Evolutionary conservation across 2,329 filamentous ascomycete species (phyloP).

Genomic region (Penicillium palitans): DNA sequence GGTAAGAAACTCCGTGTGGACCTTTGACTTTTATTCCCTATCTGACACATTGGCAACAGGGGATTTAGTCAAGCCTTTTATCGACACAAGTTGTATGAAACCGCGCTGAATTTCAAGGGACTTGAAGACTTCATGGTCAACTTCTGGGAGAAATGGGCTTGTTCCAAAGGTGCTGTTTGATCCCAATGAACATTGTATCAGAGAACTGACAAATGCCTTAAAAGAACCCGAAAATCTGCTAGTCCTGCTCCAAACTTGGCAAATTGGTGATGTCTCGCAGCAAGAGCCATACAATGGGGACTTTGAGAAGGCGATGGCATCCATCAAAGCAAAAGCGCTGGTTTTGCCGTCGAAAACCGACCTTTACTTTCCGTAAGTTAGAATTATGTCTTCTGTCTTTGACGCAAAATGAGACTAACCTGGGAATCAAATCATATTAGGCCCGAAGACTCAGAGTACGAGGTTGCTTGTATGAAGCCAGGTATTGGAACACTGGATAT

Average conservation of each 20-base stretch:
- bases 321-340: constrained; percentile 70
- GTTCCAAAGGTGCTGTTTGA: constrained; percentile 57
- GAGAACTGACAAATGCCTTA: background rate
- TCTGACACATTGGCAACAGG: constrained; percentile 41
- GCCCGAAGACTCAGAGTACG: constrained; percentile 74
- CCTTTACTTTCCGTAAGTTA: constrained; percentile 70
- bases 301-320: constrained; percentile 64
- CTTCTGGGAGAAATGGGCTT: constrained; percentile 76
- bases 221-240: constrained; percentile 72
- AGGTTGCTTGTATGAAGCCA: constrained; percentile 63
- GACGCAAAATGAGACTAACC: background rate
- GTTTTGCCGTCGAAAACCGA: constrained; percentile 73
- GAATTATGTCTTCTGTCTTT: background rate
- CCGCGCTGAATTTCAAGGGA: constrained; percentile 61
- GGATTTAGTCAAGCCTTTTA: constrained; percentile 80
- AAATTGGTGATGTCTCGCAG: constrained; percentile 67
- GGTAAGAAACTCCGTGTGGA: constrained; percentile 37
- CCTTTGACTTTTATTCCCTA: background rate
- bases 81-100: constrained; percentile 67
- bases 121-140: constrained; percentile 72
- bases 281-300: constrained; percentile 68
- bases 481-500: constrained; percentile 57
- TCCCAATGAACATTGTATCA: background rate
- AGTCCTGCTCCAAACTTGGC: constrained; percentile 77
- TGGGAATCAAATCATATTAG: constrained; percentile 35